phyloP scores from a whole-genome alignment of 2,329 filamentous ascomycete species.

The Fusarium citri region DNA sequence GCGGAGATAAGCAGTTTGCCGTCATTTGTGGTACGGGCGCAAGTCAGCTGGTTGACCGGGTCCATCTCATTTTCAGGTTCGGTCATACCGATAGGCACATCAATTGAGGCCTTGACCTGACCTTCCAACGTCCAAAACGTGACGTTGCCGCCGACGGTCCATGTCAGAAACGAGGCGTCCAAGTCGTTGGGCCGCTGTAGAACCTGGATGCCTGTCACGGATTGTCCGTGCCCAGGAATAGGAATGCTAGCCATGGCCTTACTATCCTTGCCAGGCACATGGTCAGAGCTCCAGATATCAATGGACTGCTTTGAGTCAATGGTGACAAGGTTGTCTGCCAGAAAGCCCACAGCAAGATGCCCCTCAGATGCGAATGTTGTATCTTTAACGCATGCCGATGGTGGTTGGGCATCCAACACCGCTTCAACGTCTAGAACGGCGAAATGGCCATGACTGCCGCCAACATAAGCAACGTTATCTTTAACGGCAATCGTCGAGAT shows the following conservation, averaged over 20 bases:
- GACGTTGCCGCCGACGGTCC: constrained; percentile 83
- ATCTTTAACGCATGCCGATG: constrained; percentile 54
- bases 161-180: constrained; percentile 84
- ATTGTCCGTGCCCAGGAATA: constrained; percentile 71
- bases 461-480: constrained; percentile 71
- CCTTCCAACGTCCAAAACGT: constrained; percentile 86
- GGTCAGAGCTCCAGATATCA: constrained; percentile 68
- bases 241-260: constrained; percentile 60
- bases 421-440: constrained; percentile 64
- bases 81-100: constrained; percentile 76
- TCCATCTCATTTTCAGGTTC: constrained; percentile 63
- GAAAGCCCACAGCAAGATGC: constrained; percentile 75
- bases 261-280: constrained; percentile 55
- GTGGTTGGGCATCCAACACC: constrained; percentile 56
- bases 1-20: constrained; percentile 80
- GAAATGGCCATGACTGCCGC: constrained; percentile 73
- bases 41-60: constrained; percentile 68
- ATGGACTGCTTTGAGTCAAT: constrained; percentile 82
- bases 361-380: constrained; percentile 55
- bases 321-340: constrained; percentile 75
- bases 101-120: constrained; percentile 70
- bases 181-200: constrained; percentile 70
- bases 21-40: constrained; percentile 69
- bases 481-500: constrained; percentile 75
- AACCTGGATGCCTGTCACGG: constrained; percentile 78